phyloP scores from a whole-genome alignment of 2,329 filamentous ascomycete species.

The Sclerotinia spermophila region DNA sequence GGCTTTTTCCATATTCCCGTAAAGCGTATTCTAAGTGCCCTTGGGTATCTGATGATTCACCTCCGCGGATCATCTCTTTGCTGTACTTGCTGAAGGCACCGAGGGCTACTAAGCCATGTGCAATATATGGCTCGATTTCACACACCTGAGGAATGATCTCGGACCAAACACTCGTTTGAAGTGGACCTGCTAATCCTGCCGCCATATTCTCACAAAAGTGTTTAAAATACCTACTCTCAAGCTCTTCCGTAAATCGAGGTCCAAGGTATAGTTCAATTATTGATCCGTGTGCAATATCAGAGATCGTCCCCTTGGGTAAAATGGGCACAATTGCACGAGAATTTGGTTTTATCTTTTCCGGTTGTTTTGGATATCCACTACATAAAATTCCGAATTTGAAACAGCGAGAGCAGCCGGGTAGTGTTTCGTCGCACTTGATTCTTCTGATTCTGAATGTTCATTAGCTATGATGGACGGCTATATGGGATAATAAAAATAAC shows the following conservation, averaged over 20 bases:
- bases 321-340: slow-evolving; percentile 5
- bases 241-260: slow-evolving; percentile 18
- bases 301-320: slow-evolving; percentile 1
- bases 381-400: slow-evolving; percentile 23
- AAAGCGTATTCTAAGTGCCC: slow-evolving; percentile 17
- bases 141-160: slow-evolving; percentile 25
- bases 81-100: slow-evolving; percentile 22
- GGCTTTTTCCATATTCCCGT: slow-evolving; percentile 14
- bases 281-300: not conserved
- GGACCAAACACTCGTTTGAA: slow-evolving; percentile 22
- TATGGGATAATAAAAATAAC: not conserved
- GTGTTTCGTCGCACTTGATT: slow-evolving; percentile 29
- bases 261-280: not conserved
- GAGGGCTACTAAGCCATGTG: slow-evolving; percentile 26
- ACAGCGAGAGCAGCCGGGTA: slow-evolving; percentile 26
- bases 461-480: not conserved
- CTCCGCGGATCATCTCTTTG: not conserved
- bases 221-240: slow-evolving; percentile 23
- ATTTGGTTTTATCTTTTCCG: not conserved
- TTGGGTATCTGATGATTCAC: not conserved
- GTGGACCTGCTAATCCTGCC: slow-evolving; percentile 22
- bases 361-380: slow-evolving; percentile 23
- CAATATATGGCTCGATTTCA: slow-evolving; percentile 24
- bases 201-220: slow-evolving; percentile 25
- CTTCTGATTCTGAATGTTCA: slow-evolving; percentile 44